A percentile compares a stretch with the other conserved stretches of the same genome.
Evolutionary conservation across 768 basidiomycete species (phyloP).

Genomic region (Leucocoprinus birnbaumii): DNA sequence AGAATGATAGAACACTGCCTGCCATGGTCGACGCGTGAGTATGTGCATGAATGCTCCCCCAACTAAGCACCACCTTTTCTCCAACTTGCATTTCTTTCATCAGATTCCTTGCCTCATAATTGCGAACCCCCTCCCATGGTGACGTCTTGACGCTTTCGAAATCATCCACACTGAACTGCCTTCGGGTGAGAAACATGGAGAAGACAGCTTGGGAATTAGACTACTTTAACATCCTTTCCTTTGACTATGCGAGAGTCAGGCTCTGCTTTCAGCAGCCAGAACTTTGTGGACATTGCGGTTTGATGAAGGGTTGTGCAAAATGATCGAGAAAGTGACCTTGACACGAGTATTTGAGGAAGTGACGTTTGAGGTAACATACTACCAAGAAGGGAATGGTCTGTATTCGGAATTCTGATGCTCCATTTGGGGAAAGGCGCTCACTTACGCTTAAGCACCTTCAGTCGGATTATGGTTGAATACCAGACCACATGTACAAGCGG

Average conservation of each 20-base stretch:
- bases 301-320: neutral
- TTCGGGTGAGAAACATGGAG: neutral
- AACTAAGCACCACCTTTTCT: slow-evolving; percentile 51
- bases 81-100: slow-evolving; percentile 80
- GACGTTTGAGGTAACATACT: too few species aligned
- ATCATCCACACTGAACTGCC: slow-evolving; percentile 83
- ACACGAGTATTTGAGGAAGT: neutral
- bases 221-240: slow-evolving; percentile 82
- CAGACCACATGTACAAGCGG: neutral
- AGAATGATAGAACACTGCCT: slow-evolving; percentile 87
- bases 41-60: neutral
- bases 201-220: slow-evolving; percentile 4
- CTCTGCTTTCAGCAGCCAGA: slow-evolving; percentile 86
- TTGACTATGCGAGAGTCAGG: slow-evolving; percentile 82
- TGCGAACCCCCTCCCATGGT: slow-evolving; percentile 87
- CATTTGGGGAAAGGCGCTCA: neutral
- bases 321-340: too few species aligned
- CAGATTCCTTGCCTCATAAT: slow-evolving; percentile 77
- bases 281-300: slow-evolving; percentile 19
- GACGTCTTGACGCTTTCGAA: slow-evolving; percentile 70
- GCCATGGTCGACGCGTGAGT: neutral
- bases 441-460: too few species aligned
- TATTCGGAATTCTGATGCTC: neutral
- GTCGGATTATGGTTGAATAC: neutral
- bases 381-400: neutral